A percentile compares a stretch with the other conserved stretches of the same genome.
Conservation (phyloP, 2,329 filamentous ascomycete genomes). For the Neopestalotiopsis rosae region DNA sequence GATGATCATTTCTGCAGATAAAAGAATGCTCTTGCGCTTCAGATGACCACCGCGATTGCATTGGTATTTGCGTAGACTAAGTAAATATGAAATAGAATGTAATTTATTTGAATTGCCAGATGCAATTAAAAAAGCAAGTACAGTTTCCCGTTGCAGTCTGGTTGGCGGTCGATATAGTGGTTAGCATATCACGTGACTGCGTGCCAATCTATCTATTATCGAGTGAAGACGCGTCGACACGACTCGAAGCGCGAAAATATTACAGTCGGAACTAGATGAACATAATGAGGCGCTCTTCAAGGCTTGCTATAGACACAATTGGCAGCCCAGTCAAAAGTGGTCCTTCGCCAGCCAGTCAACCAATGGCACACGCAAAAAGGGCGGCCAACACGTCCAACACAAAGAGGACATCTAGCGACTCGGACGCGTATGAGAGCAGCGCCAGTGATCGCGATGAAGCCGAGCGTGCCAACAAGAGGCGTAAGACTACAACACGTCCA, state of each 20-base stretch:
- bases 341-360: neutral
- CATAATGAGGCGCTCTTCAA: slow-evolving; percentile 1
- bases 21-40: too few relatives aligned
- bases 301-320: neutral
- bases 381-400: neutral
- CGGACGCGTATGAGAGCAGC: slow-evolving; percentile 11
- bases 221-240: neutral
- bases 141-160: neutral
- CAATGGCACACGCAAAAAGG: too few relatives aligned
- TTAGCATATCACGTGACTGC: slow-evolving; percentile 4
- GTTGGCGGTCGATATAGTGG: too few relatives aligned
- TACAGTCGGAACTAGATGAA: neutral
- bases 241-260: neutral
- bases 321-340: neutral
- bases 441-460: neutral
- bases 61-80: too few relatives aligned
- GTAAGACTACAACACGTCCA: neutral
- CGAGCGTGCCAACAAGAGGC: neutral
- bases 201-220: neutral
- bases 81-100: too few relatives aligned
- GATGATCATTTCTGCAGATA: too few relatives aligned
- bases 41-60: too few relatives aligned
- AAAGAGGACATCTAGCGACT: neutral
- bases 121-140: neutral
- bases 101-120: neutral